A percentile compares a stretch with the other conserved stretches of the same genome.
Evolutionary conservation across 495 filamentous ascomycete species (phyloP).

Genomic region (Hypoxylon fuscum): DNA sequence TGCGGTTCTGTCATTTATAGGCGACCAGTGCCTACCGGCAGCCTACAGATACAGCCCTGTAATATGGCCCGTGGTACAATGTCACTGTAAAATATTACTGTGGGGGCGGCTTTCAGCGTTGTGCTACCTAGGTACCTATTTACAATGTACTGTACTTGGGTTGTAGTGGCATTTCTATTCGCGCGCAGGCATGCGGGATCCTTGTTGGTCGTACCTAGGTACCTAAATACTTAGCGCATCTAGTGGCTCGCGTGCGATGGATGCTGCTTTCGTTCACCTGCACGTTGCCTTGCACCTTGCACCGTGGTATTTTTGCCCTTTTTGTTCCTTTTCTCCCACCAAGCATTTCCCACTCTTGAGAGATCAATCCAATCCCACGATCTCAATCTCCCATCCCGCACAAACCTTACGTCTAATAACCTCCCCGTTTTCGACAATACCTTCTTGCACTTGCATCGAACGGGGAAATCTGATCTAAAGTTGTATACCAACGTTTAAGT

Average conservation of each 20-base stretch:
- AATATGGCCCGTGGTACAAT: neutral
- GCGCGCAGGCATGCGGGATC: constrained; percentile 17
- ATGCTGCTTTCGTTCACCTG: constrained; percentile 35
- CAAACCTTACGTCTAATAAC: constrained; percentile 11
- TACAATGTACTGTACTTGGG: constrained; percentile 12
- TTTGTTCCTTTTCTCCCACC: constrained; percentile 38
- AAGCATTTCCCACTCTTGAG: constrained; percentile 35
- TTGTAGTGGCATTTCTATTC: constrained; percentile 15
- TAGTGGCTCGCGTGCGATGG: constrained; percentile 1
- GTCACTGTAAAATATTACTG: too few relatives aligned
- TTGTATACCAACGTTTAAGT: neutral
- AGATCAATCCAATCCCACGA: constrained; percentile 36
- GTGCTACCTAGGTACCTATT: neutral
- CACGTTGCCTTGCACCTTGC: neutral
- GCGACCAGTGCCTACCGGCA: constrained; percentile 1
- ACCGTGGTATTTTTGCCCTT: constrained; percentile 28
- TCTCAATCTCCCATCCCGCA: constrained; percentile 19
- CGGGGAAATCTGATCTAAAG: constrained; percentile 9
- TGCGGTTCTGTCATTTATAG: neutral
- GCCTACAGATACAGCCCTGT: neutral
- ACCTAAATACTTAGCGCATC: constrained; percentile 6
- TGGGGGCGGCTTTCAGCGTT: neutral
- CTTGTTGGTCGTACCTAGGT: constrained; percentile 20
- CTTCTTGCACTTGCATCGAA: constrained; percentile 1
- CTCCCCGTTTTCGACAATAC: constrained; percentile 11